A percentile compares a stretch with the other conserved stretches of the same genome.
These are phyloP conservation scores for Colletotrichum echinochloae DNA, from an alignment of 2,329 filamentous ascomycete species.

Conservation along the genomic window DNA sequence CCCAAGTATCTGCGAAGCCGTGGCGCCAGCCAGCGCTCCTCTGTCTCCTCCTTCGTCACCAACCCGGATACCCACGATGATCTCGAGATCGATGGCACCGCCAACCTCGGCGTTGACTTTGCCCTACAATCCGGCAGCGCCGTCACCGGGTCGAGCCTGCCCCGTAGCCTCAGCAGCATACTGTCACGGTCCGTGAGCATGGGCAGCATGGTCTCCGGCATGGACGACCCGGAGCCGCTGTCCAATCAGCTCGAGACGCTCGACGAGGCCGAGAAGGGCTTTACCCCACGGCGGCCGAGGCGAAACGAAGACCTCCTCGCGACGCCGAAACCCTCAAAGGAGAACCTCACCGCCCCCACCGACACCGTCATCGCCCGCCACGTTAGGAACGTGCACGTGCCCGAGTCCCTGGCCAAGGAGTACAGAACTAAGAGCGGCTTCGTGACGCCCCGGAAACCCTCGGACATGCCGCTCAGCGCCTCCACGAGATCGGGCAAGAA, in stretches of 20 bases:
- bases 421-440: conserved; percentile 82
- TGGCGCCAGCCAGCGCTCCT: conserved; percentile 69
- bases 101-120: conserved; percentile 78
- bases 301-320: conserved; percentile 63
- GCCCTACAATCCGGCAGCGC: conserved; percentile 86
- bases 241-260: conserved; percentile 62
- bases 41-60: conserved; percentile 69
- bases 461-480: conserved; percentile 64
- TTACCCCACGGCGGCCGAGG: conserved; percentile 49
- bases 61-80: conserved; percentile 69
- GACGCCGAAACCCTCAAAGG: conserved; percentile 75
- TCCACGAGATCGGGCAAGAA: conserved; percentile 71
- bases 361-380: conserved; percentile 91
- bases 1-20: conserved; percentile 71
- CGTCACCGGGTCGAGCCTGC: conserved; percentile 65
- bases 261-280: conserved; percentile 59
- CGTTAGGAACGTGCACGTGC: conserved; percentile 90
- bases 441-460: conserved; percentile 67
- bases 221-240: conserved; percentile 67
- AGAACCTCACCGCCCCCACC: conserved; percentile 74
- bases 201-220: conserved; percentile 87
- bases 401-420: conserved; percentile 87
- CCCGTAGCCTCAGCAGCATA: conserved; percentile 63
- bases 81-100: conserved; percentile 78
- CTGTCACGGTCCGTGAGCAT: conserved; percentile 85